These are phyloP conservation scores for Dryadomyces quercivorus DNA, from an alignment of 2,329 filamentous ascomycete species.

Conservation along the genomic window DNA sequence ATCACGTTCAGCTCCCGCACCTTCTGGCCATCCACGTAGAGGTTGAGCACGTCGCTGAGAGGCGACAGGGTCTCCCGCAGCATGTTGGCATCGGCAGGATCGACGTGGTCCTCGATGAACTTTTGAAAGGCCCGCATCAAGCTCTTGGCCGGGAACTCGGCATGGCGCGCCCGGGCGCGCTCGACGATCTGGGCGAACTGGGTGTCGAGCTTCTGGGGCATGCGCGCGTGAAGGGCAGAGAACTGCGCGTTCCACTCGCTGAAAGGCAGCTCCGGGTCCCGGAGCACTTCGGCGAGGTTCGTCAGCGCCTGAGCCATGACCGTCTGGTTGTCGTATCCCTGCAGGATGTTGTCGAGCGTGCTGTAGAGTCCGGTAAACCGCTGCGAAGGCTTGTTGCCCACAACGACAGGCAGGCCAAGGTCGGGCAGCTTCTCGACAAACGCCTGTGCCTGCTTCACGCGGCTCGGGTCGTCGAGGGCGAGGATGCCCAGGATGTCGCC, in stretches of 20 bases:
- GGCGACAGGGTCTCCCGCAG: conserved; percentile 64
- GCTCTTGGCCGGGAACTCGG: conserved; percentile 86
- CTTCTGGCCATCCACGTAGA: conserved; percentile 81
- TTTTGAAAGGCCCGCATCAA: conserved; percentile 73
- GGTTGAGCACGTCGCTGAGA: conserved; percentile 62
- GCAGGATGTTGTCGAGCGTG: conserved; percentile 76
- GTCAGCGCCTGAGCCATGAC: conserved; percentile 83
- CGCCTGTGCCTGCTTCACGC: conserved; percentile 91
- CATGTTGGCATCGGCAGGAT: conserved; percentile 57
- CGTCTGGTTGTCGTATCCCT: conserved; percentile 93
- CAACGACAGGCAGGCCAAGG: conserved; percentile 72
- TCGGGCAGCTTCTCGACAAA: conserved; percentile 86
- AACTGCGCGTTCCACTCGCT: conserved; percentile 95
- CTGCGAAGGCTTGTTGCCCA: conserved; percentile 87
- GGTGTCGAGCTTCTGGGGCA: conserved; percentile 85
- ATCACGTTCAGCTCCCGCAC: conserved; percentile 79
- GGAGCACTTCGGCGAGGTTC: conserved; percentile 80
- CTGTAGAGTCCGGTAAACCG: conserved; percentile 65
- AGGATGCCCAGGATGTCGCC: conserved; percentile 98
- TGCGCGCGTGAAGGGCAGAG: conserved; percentile 90
- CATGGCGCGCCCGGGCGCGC: conserved; percentile 60
- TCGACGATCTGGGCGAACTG: conserved; percentile 79
- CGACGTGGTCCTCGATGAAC: conserved; percentile 80
- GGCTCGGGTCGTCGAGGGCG: conserved; percentile 84
- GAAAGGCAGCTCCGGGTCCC: conserved; percentile 82